These are phyloP conservation scores for Russula abietina DNA, from an alignment of 768 basidiomycete genomes.

Conservation along the genomic window DNA sequence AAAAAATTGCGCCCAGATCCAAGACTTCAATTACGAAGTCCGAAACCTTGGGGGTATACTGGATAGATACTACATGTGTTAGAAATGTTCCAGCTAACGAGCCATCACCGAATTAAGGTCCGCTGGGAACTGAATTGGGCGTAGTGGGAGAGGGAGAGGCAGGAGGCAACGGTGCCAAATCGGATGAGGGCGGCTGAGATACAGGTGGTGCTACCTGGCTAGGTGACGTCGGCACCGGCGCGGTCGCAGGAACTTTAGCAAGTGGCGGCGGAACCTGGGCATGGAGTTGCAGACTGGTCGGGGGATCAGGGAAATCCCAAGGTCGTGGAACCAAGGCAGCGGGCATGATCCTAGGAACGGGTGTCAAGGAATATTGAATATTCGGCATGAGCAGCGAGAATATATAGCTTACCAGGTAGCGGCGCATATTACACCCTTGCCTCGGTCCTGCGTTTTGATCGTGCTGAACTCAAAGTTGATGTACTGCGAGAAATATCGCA, in stretches of 20 bases:
- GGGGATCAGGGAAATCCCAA: constrained; percentile 62
- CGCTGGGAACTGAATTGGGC: not conserved
- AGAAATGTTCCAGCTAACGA: not conserved
- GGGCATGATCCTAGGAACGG: constrained; percentile 58
- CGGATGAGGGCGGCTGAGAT: not conserved
- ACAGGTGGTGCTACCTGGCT: not conserved
- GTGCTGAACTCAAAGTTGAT: constrained; percentile 66
- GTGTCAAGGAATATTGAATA: not conserved
- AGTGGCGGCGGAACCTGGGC: not conserved
- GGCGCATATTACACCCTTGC: constrained; percentile 78
- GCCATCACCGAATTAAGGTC: not conserved
- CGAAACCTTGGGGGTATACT: not conserved
- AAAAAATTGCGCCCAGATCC: not conserved
- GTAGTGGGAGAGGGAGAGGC: constrained; percentile 10
- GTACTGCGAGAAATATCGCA: constrained; percentile 77
- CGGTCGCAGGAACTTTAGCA: not conserved
- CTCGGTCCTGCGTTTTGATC: constrained; percentile 58
- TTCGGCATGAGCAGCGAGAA: not conserved
- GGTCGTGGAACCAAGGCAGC: constrained; percentile 70
- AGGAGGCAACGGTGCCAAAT: constrained; percentile 7
- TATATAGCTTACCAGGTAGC: constrained; percentile 65
- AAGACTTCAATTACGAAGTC: not conserved
- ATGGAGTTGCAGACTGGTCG: constrained; percentile 13
- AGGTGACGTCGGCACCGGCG: not conserved
- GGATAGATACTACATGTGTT: not conserved